Percentiles rank a stretch among this genome's conserved stretches.
phyloP scores from a whole-genome alignment of 31 red algal species.

The Odonthalia washingtoniensis region DNA sequence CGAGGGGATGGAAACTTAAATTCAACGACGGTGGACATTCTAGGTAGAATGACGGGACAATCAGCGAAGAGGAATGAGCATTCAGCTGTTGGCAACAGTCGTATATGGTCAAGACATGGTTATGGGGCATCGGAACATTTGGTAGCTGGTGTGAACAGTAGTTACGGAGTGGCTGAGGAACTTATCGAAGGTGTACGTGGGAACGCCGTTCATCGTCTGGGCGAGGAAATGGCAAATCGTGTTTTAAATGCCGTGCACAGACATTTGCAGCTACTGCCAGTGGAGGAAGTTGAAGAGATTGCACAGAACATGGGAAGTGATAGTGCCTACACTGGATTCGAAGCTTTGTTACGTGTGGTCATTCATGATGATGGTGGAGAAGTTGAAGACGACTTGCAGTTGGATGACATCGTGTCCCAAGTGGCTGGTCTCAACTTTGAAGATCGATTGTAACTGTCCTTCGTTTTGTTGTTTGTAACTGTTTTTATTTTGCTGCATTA shows the following conservation, averaged over 20 bases:
- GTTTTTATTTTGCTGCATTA: too few relatives aligned
- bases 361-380: background rate
- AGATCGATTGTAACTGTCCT: background rate
- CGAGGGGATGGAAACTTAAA: background rate
- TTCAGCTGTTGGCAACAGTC: background rate
- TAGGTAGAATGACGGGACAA: too few relatives aligned
- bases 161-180: background rate
- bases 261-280: background rate
- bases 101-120: background rate
- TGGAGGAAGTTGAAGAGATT: background rate
- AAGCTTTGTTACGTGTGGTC: background rate
- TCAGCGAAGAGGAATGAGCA: background rate
- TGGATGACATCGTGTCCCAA: conserved; percentile 2
- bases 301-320: background rate
- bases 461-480: too few relatives aligned
- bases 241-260: background rate
- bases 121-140: background rate
- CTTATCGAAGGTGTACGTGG: background rate
- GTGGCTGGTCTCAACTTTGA: background rate
- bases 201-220: background rate
- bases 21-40: background rate
- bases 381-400: background rate
- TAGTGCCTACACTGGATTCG: background rate
- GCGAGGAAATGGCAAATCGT: background rate
- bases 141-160: background rate